phyloP scores from a whole-genome alignment of 2,329 filamentous ascomycete genomes.

The Xylariaceae sp. region DNA sequence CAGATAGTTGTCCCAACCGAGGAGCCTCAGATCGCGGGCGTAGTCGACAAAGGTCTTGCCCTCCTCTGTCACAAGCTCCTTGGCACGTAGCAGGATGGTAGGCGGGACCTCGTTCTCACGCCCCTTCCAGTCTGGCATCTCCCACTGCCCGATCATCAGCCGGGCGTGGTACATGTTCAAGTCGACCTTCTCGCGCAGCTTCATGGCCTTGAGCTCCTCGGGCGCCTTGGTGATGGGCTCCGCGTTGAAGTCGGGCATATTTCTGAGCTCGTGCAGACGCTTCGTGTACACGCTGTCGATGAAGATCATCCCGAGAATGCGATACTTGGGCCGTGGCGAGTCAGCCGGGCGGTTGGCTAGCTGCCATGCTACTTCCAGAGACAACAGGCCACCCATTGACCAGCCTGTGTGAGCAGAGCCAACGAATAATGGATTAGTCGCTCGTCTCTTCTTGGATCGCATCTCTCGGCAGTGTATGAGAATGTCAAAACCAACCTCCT shows the following conservation, averaged over 20 bases:
- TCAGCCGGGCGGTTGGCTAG: slow-evolving; percentile 32
- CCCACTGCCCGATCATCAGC: slow-evolving; percentile 27
- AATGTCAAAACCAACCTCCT: slow-evolving; percentile 33
- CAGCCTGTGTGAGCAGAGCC: too few species aligned
- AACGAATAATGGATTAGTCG: neutral
- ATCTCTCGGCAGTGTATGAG: neutral
- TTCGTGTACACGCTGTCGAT: slow-evolving; percentile 44
- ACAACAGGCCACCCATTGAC: slow-evolving; percentile 49
- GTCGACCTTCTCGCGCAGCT: slow-evolving; percentile 27
- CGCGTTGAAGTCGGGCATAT: slow-evolving; percentile 17
- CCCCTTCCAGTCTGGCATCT: slow-evolving; percentile 22
- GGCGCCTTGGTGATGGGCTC: slow-evolving; percentile 25
- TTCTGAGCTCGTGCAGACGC: slow-evolving; percentile 13
- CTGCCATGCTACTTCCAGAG: slow-evolving; percentile 45
- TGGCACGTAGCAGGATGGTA: slow-evolving; percentile 42
- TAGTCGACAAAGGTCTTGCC: slow-evolving; percentile 37
- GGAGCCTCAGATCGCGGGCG: slow-evolving; percentile 34
- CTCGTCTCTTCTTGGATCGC: neutral
- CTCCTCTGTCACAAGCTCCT: slow-evolving; percentile 29
- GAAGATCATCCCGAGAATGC: slow-evolving; percentile 46
- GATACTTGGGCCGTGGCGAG: slow-evolving; percentile 25
- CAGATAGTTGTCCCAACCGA: slow-evolving; percentile 46
- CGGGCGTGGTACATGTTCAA: slow-evolving; percentile 31
- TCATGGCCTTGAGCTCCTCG: slow-evolving; percentile 27
- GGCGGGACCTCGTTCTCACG: slow-evolving; percentile 31